Conservation (phyloP, 2,329 filamentous ascomycete genomes). For the Sclerotinia spermophila region DNA sequence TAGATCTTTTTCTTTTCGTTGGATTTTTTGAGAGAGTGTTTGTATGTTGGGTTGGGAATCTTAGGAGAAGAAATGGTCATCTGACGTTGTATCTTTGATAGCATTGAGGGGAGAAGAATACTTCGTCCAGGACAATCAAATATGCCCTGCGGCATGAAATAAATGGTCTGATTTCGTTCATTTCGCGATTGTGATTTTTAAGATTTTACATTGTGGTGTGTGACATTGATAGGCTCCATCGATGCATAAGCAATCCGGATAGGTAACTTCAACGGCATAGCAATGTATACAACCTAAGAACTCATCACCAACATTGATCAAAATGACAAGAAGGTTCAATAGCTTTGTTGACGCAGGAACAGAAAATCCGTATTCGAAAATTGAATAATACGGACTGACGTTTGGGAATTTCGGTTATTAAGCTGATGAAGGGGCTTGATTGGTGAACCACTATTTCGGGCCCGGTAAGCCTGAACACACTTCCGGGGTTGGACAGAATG, state of each 20-base stretch:
- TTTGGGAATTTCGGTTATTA: conserved; percentile 13
- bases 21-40: not conserved
- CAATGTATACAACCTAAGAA: not conserved
- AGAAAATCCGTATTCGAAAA: not conserved
- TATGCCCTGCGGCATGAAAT: not conserved
- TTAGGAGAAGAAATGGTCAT: not conserved
- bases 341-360: not conserved
- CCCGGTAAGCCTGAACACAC: not conserved
- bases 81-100: not conserved
- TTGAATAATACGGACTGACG: not conserved
- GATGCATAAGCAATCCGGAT: not conserved
- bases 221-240: not conserved
- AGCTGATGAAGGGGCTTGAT: conserved; percentile 8
- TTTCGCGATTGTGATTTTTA: not conserved
- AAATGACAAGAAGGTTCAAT: not conserved
- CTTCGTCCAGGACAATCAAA: not conserved
- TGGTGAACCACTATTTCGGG: conserved; percentile 12
- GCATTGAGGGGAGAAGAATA: not conserved
- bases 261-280: not conserved
- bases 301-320: not conserved
- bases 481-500: not conserved
- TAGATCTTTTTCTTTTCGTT: not conserved
- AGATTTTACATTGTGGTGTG: not conserved
- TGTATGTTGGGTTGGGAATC: not conserved
- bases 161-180: not conserved